Percentiles rank a stretch among this genome's conserved stretches.
Conservation (phyloP, 164 flowering plant genomes). For the Kalanchoe fedtschenkoi region DNA sequence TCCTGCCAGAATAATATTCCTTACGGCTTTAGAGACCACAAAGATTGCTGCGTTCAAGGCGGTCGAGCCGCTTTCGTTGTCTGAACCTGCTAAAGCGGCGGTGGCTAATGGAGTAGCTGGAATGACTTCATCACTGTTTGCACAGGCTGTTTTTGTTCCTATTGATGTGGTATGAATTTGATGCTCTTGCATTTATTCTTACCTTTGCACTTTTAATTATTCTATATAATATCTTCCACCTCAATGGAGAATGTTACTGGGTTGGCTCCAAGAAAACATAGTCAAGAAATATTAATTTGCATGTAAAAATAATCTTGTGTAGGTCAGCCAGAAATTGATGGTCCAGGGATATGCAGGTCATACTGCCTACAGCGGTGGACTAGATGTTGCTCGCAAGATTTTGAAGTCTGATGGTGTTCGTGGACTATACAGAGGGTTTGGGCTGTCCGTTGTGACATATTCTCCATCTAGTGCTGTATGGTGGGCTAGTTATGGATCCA, state of each 20-base stretch:
- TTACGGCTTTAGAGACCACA: constrained; percentile 88
- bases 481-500: constrained; percentile 99
- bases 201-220: not conserved
- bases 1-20: constrained; percentile 84
- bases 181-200: not conserved
- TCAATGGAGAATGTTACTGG: not conserved
- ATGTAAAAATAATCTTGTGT: constrained; percentile 1
- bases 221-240: not conserved
- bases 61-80: constrained; percentile 58
- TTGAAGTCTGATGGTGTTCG: constrained; percentile 68
- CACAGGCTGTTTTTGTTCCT: constrained; percentile 92
- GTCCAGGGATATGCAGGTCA: constrained; percentile 96
- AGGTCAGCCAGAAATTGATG: constrained; percentile 97
- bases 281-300: not conserved
- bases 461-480: constrained; percentile 98
- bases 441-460: constrained; percentile 83
- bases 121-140: constrained; percentile 65
- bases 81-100: constrained; percentile 87
- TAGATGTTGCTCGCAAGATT: constrained; percentile 83
- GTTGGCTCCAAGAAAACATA: not conserved
- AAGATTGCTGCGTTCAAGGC: constrained; percentile 63
- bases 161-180: constrained; percentile 74
- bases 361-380: constrained; percentile 70
- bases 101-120: constrained; percentile 93
- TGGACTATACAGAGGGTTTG: constrained; percentile 91